Percentiles rank a stretch among this genome's conserved stretches.
These are phyloP conservation scores for Sporothrix curviconia DNA, from an alignment of 2,329 filamentous ascomycete species.

Conservation along the genomic window DNA sequence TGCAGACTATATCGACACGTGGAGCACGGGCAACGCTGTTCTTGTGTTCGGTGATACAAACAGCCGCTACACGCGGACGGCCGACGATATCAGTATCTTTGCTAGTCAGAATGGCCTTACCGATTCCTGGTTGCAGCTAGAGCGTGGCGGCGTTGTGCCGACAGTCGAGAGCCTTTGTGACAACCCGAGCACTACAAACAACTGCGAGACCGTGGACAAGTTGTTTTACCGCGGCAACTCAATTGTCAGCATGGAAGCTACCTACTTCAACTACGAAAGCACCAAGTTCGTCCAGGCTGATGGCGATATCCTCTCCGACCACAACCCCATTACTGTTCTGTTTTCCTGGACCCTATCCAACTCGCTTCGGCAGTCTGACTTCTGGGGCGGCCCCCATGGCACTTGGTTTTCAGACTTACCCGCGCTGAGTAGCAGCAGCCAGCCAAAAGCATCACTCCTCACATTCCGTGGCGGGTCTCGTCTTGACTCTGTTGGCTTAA, in stretches of 20 bases:
- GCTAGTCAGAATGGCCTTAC: slow-evolving; percentile 44
- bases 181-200: slow-evolving; percentile 48
- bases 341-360: slow-evolving; percentile 39
- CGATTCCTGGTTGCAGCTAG: slow-evolving; percentile 55
- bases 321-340: slow-evolving; percentile 57
- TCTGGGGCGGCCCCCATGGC: slow-evolving; percentile 43
- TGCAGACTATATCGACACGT: slow-evolving; percentile 47
- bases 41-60: slow-evolving; percentile 61
- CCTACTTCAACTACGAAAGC: slow-evolving; percentile 49
- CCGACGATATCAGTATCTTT: slow-evolving; percentile 46
- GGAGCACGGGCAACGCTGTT: slow-evolving; percentile 55
- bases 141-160: slow-evolving; percentile 41
- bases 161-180: slow-evolving; percentile 41
- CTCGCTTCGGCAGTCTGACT: slow-evolving; percentile 37
- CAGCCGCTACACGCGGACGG: slow-evolving; percentile 53
- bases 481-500: slow-evolving; percentile 44
- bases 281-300: slow-evolving; percentile 50
- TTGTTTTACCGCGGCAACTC: slow-evolving; percentile 51
- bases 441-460: slow-evolving; percentile 29
- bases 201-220: slow-evolving; percentile 63
- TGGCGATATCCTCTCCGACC: slow-evolving; percentile 54
- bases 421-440: slow-evolving; percentile 25
- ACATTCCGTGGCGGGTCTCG: slow-evolving; percentile 42
- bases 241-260: slow-evolving; percentile 41
- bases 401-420: slow-evolving; percentile 51